phyloP scores from a whole-genome alignment of 2,329 filamentous ascomycete species.

The Trichoderma sp. region DNA sequence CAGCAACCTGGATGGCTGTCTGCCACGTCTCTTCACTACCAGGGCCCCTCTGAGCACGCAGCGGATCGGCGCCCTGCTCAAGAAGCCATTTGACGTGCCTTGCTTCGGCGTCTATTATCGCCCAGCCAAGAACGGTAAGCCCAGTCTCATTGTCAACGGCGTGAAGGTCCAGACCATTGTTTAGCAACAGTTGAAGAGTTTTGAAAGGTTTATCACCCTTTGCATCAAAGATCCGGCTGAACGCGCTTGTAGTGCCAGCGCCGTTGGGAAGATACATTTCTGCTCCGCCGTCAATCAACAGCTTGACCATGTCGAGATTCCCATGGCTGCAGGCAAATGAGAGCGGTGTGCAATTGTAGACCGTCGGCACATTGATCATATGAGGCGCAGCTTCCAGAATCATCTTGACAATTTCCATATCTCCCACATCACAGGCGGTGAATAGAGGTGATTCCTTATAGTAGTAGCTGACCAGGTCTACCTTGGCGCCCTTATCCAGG shows the following conservation, averaged over 20 bases:
- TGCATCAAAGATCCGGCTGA: conserved; percentile 13
- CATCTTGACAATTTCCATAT: conserved; percentile 23
- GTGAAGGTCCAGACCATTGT: conserved; percentile 25
- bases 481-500: conserved; percentile 25
- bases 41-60: conserved; percentile 20
- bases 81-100: conserved; percentile 25
- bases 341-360: conserved; percentile 23
- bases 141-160: conserved; percentile 20
- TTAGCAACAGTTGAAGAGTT: conserved; percentile 22
- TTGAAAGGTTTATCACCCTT: conserved; percentile 13
- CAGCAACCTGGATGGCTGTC: conserved; percentile 22
- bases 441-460: conserved; percentile 25
- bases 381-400: conserved; percentile 24
- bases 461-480: conserved; percentile 15
- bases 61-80: conserved; percentile 25
- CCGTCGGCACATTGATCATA: conserved; percentile 22
- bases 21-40: conserved; percentile 20
- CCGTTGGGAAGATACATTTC: conserved; percentile 13
- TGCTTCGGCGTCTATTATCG: conserved; percentile 20
- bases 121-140: conserved; percentile 24
- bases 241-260: conserved; percentile 20
- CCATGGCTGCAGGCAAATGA: conserved; percentile 22
- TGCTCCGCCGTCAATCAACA: conserved; percentile 27
- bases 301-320: conserved; percentile 17
- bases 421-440: conserved; percentile 21